A percentile compares a stretch with the other conserved stretches of the same genome.
These are phyloP conservation scores for Rhizopogon vesiculosus DNA, from an alignment of 768 basidiomycete genomes.

Conservation along the genomic window DNA sequence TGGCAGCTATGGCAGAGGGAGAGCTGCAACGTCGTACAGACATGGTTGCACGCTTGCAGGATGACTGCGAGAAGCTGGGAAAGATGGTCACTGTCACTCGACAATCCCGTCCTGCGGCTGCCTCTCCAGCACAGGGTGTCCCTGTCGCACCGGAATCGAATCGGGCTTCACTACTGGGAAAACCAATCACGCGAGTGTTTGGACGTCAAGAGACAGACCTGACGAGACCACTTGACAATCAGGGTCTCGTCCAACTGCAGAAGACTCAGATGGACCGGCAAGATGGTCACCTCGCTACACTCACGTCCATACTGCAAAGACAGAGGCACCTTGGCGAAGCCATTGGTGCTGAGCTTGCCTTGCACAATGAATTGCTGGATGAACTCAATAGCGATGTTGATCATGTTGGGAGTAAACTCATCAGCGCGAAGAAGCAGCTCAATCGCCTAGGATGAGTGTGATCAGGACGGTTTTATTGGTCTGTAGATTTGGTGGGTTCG, in stretches of 20 bases:
- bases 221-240: constrained; percentile 85
- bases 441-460: constrained; percentile 60
- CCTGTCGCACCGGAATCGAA: constrained; percentile 46
- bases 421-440: constrained; percentile 75
- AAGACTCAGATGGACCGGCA: constrained; percentile 78
- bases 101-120: constrained; percentile 36
- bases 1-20: constrained; percentile 81
- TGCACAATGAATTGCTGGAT: constrained; percentile 86
- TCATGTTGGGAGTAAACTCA: constrained; percentile 70
- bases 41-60: constrained; percentile 82
- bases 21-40: constrained; percentile 87
- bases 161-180: constrained; percentile 63
- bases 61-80: constrained; percentile 85
- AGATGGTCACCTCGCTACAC: constrained; percentile 72
- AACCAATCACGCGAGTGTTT: constrained; percentile 70
- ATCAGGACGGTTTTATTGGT: constrained; percentile 2
- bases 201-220: constrained; percentile 82
- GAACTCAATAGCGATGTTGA: constrained; percentile 75
- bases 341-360: constrained; percentile 74
- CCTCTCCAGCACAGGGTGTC: constrained; percentile 24
- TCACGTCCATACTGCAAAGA: constrained; percentile 78
- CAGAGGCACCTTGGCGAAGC: constrained; percentile 86
- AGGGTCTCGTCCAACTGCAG: constrained; percentile 77
- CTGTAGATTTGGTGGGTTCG: neutral
- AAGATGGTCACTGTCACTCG: constrained; percentile 80